A percentile compares a stretch with the other conserved stretches of the same genome.
Evolutionary conservation across 202 grass and related monocot genomes (phyloP).

Genomic region (Schoenoplectus triqueter): DNA sequence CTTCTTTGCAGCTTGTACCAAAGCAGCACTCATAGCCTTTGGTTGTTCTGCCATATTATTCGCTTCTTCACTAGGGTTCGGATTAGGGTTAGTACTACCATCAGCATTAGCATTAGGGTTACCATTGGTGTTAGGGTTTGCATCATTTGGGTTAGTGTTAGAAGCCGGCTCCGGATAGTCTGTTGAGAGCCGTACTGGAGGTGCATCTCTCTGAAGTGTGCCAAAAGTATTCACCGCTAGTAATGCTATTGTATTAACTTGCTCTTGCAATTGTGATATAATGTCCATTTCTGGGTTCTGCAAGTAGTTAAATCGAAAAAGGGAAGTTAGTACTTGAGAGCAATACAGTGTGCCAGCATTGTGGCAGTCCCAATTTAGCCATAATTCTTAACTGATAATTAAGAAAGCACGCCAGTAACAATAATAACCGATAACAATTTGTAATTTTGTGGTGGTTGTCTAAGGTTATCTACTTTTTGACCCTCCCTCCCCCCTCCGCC

Average conservation of each 20-base stretch:
- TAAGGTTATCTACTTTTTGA: no score
- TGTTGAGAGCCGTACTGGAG: constrained; percentile 76
- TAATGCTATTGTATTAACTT: constrained; percentile 83
- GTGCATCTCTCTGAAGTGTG: constrained; percentile 84
- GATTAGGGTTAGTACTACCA: constrained; percentile 31
- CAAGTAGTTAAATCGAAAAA: neutral
- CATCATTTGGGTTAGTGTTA: constrained; percentile 54
- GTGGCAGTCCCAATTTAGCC: no score
- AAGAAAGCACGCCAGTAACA: no score
- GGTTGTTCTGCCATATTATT: constrained; percentile 63
- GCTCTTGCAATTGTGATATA: constrained; percentile 94
- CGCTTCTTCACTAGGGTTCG: constrained; percentile 26
- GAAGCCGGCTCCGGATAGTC: constrained; percentile 79
- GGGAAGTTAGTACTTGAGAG: neutral
- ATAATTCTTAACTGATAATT: no score
- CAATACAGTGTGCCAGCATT: no score
- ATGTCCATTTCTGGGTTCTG: constrained; percentile 61
- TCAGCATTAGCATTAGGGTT: constrained; percentile 30
- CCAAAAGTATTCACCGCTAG: constrained; percentile 87
- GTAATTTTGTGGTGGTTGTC: no score
- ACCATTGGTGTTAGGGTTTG: constrained; percentile 38
- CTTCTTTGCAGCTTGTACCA: constrained; percentile 91
- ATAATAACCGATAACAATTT: no score
- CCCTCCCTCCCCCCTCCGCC: no score
- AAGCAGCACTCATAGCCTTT: constrained; percentile 81